Conservation (phyloP, 2,329 filamentous ascomycete species). For the Knoxdaviesia capensis region DNA sequence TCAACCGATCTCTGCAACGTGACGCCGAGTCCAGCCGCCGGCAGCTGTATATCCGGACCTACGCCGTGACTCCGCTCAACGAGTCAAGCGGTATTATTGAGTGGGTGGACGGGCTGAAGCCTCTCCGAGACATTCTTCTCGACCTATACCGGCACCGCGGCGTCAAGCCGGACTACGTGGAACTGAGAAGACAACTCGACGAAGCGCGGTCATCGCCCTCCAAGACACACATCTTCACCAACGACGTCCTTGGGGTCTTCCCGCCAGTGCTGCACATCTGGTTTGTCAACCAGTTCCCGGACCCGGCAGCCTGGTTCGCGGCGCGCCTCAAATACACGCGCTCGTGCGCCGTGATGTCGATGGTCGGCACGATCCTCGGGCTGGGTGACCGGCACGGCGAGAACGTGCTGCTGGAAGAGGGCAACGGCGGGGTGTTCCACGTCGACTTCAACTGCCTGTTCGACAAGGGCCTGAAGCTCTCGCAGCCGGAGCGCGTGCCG, state of each 20-base stretch:
- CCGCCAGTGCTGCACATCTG: constrained; percentile 75
- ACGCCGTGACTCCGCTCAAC: constrained; percentile 88
- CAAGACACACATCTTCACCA: constrained; percentile 52
- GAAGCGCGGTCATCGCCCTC: constrained; percentile 34
- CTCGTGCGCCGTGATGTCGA: constrained; percentile 97
- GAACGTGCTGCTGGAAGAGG: constrained; percentile 88
- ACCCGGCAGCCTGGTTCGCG: constrained; percentile 79
- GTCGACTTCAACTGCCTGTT: constrained; percentile 99
- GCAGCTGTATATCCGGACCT: constrained; percentile 88
- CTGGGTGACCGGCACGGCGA: constrained; percentile 92
- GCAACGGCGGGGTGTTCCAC: constrained; percentile 83
- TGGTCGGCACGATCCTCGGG: constrained; percentile 87
- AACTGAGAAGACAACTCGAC: constrained; percentile 31
- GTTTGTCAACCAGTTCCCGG: constrained; percentile 91
- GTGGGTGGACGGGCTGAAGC: constrained; percentile 94
- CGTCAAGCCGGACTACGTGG: constrained; percentile 45
- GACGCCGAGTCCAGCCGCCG: constrained; percentile 81
- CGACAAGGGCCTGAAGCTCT: constrained; percentile 90
- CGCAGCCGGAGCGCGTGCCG: constrained; percentile 83
- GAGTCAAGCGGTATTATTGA: constrained; percentile 97
- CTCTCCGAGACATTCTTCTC: constrained; percentile 76
- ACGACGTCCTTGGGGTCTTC: constrained; percentile 44
- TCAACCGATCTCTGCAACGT: constrained; percentile 82
- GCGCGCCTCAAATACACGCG: constrained; percentile 79
- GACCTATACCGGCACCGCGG: constrained; percentile 58